These are phyloP conservation scores for Silybum marianum DNA, from an alignment of 129 eudicot genomes.

Conservation along the genomic window DNA sequence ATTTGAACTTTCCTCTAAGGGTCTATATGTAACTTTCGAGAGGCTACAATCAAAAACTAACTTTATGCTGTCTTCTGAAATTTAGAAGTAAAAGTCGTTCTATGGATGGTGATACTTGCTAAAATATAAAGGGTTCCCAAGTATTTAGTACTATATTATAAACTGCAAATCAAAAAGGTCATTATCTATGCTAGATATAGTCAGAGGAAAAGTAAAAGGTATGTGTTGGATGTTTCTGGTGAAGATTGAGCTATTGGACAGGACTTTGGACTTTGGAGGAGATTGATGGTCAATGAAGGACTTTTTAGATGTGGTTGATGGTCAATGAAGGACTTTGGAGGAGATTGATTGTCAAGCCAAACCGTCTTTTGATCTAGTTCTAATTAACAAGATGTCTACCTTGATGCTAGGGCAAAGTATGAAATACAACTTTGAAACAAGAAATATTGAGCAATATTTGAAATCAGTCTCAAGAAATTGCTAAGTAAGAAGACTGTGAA, in stretches of 20 bases:
- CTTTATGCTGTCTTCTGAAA: not conserved
- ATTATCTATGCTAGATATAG: constrained; percentile 9
- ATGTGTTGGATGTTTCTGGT: not conserved
- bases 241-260: not conserved
- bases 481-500: not conserved
- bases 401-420: not conserved
- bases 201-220: constrained; percentile 16
- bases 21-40: constrained; percentile 7
- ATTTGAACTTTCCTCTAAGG: too few relatives aligned
- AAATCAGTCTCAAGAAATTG: not conserved
- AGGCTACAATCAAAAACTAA: constrained; percentile 13
- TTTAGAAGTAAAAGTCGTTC: not conserved
- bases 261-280: not conserved
- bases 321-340: not conserved
- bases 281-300: not conserved
- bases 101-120: constrained; percentile 5
- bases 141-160: not conserved
- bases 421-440: not conserved
- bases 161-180: not conserved
- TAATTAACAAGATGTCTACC: not conserved
- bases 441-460: not conserved
- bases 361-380: not conserved
- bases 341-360: not conserved
- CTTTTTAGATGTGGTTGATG: not conserved
- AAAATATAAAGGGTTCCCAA: not conserved